A percentile compares a stretch with the other conserved stretches of the same genome.
Evolutionary conservation across 495 filamentous ascomycete genomes (phyloP).

Genomic region (Penicillium riverlandense): DNA sequence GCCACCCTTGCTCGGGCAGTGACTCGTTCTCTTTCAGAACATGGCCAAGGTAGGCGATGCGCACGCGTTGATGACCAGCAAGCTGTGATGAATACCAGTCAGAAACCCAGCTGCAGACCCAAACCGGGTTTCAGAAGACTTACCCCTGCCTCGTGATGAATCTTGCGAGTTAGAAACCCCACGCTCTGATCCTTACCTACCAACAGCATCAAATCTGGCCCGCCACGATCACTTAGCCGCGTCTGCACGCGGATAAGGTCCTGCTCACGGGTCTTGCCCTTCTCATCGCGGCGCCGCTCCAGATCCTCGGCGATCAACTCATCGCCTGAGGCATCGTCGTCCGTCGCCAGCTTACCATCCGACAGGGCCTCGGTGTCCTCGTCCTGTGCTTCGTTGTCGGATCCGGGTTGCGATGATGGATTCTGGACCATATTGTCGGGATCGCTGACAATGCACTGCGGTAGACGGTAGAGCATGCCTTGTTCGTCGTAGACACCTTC

Average conservation of each 20-base stretch:
- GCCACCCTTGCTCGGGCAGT: conserved; percentile 66
- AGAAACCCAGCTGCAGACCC: not conserved
- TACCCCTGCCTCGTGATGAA: conserved; percentile 62
- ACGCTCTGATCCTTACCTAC: conserved; percentile 58
- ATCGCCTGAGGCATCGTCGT: conserved; percentile 41
- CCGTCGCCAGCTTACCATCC: conserved; percentile 35
- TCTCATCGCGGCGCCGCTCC: conserved; percentile 57
- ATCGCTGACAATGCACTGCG: conserved; percentile 68
- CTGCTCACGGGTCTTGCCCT: conserved; percentile 47
- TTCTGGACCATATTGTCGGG: conserved; percentile 59
- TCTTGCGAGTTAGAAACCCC: conserved; percentile 49
- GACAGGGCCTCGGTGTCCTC: conserved; percentile 40
- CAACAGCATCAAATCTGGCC: conserved; percentile 54
- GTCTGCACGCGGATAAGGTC: conserved; percentile 52
- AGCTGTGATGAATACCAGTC: conserved; percentile 24
- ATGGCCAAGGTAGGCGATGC: conserved; percentile 71
- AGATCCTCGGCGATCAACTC: conserved; percentile 43
- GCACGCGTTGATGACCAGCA: conserved; percentile 46
- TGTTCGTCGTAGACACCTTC: conserved; percentile 72
- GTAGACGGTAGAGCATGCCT: conserved; percentile 69
- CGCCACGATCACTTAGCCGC: conserved; percentile 62
- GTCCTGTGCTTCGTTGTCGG: conserved; percentile 15
- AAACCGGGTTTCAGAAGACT: conserved; percentile 15
- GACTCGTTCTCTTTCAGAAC: conserved; percentile 62
- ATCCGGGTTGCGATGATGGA: not conserved